Evolutionary conservation across 441 rosid genomes (phyloP).

Genomic region (Erysimum cheiri): DNA sequence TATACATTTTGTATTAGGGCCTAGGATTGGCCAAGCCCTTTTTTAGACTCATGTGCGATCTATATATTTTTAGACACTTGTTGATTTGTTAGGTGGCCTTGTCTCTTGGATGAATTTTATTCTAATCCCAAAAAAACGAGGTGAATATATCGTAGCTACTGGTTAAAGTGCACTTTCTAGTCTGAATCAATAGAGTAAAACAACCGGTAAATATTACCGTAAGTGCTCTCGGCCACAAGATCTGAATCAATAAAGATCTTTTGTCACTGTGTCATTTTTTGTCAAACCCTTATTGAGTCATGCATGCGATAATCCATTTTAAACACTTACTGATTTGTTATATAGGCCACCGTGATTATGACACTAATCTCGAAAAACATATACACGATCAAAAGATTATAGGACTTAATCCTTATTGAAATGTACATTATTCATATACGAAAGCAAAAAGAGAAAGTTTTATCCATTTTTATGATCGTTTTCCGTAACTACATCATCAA

Average conservation of each 20-base stretch:
- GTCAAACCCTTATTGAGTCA: conserved; percentile 6
- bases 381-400: conserved; percentile 5
- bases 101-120: conserved; percentile 20
- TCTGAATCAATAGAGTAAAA: background rate
- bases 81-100: conserved; percentile 37
- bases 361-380: background rate
- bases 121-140: background rate
- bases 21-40: conserved; percentile 34
- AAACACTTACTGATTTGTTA: conserved; percentile 3
- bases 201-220: no score
- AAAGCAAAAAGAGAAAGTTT: conserved; percentile 7
- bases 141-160: background rate
- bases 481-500: conserved; percentile 25
- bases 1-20: conserved; percentile 30
- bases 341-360: background rate
- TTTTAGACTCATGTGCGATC: conserved; percentile 44
- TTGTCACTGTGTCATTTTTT: background rate
- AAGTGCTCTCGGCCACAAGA: no score
- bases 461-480: conserved; percentile 9
- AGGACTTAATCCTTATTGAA: background rate
- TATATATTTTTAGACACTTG: conserved; percentile 19
- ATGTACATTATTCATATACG: conserved; percentile 4
- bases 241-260: no score
- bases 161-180: background rate
- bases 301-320: conserved; percentile 14